phyloP scores from a whole-genome alignment of 2,329 filamentous ascomycete species.

The Bipolaris bicolor region DNA sequence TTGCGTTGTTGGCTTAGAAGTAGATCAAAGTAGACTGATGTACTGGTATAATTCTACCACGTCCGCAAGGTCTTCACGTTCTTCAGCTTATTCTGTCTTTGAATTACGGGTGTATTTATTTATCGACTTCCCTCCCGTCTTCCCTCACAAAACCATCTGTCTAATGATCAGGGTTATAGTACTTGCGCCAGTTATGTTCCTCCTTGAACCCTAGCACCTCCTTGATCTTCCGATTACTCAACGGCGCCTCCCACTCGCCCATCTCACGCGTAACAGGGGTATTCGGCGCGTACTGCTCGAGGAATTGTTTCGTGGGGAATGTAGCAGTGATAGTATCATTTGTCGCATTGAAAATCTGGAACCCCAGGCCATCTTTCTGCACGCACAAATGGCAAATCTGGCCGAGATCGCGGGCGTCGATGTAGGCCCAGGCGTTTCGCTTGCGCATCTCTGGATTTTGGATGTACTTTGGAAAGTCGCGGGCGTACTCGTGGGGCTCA shows the following conservation, averaged over 20 bases:
- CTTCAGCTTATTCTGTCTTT: too few species aligned
- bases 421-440: conserved; percentile 68
- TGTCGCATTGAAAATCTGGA: conserved; percentile 69
- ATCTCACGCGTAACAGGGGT: conserved; percentile 62
- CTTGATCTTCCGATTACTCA: conserved; percentile 66
- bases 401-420: conserved; percentile 66
- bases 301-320: conserved; percentile 59
- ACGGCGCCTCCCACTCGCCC: conserved; percentile 64
- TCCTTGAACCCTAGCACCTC: conserved; percentile 66
- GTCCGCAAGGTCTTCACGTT: too few species aligned
- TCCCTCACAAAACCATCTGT: neutral
- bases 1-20: conserved; percentile 67
- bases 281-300: conserved; percentile 58
- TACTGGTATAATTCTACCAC: too few species aligned
- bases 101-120: too few species aligned
- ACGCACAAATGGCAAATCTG: conserved; percentile 65
- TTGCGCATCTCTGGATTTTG: conserved; percentile 58
- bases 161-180: conserved; percentile 48
- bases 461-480: conserved; percentile 60
- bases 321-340: conserved; percentile 66
- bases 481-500: conserved; percentile 65
- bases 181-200: conserved; percentile 63
- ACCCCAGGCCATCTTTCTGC: conserved; percentile 62
- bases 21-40: neutral
- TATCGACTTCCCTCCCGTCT: neutral